Base-by-base conservation (phyloP, 176 grass and related monocot genomes). In the Carex kokanica region DNA sequence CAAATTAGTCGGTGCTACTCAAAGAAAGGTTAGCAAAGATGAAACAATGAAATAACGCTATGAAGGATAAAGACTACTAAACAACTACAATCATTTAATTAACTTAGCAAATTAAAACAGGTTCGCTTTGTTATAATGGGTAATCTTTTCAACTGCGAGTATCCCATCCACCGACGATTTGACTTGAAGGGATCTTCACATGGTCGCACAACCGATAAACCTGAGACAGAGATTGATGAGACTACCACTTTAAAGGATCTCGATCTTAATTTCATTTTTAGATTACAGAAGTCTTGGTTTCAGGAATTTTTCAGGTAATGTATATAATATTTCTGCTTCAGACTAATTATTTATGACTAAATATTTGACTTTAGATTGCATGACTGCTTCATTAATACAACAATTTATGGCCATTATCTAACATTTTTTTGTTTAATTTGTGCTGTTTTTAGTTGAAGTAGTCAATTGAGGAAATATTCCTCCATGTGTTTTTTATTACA, bases 71-170 rank as follows among this genome's bases (percentile, higher is more conserved):
- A 36, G 29, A 23, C 13, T 59, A 80, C 16, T 79, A 34, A 40
- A 41, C 27, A 79, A 11, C 18, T 25, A 4, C 68, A 23, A 53
- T 11, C 17, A 80, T 60, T 58, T 47, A 45, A 45, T 38, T 72
- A 73, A 49, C 70, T 25, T 14, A 23, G 36, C 14, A 24, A 31
- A 12, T 60, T 67, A n/a, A 81, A 49, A 58, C 78, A 97, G 93
- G 91, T 93, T 83, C 91, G 91, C 1, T 97, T 97, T 86, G 91
- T 97, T 25, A 97, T 97, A 83, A 97, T 97, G 91, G 93, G 93
- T 9, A 97, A 97, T 63, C 89, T 97, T 41, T 93, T 97, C 59
- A 88, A 87, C 75, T 88, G 87, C 7, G 81, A 88, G 61, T 88
- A 86, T 58, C 23, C 83, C 2, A 93, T 97, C 38, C 87, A 97